Evolutionary conservation across 257 asterid species (phyloP).

Genomic region (Hygrophila difformis): DNA sequence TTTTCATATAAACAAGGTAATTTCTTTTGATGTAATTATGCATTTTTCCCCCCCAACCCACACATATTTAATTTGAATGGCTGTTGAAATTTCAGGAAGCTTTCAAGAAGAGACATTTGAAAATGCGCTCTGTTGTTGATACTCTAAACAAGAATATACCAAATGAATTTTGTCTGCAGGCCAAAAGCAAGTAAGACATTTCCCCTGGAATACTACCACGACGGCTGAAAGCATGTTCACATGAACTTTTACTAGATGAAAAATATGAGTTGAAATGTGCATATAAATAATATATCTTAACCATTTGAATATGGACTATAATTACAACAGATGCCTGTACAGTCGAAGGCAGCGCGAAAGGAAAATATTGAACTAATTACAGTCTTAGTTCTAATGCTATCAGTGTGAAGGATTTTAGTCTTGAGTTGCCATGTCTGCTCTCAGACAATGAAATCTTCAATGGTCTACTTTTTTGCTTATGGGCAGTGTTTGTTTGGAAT

Average conservation of each 20-base stretch:
- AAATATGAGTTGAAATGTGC: slow-evolving; percentile 4
- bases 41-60: too few relatives aligned
- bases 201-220: slow-evolving; percentile 9
- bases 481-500: slow-evolving; percentile 54
- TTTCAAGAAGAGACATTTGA: slow-evolving; percentile 42
- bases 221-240: too few relatives aligned
- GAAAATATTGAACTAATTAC: background rate
- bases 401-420: slow-evolving; percentile 2
- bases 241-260: too few relatives aligned
- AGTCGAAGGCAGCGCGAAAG: too few relatives aligned
- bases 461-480: slow-evolving; percentile 24
- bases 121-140: slow-evolving; percentile 38
- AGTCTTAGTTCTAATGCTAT: slow-evolving; percentile 10
- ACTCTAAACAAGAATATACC: slow-evolving; percentile 49
- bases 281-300: slow-evolving; percentile 1
- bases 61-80: too few relatives aligned
- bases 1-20: slow-evolving; percentile 77
- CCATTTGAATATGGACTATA: slow-evolving; percentile 7
- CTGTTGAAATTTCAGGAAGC: slow-evolving; percentile 49
- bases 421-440: slow-evolving; percentile 1
- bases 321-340: too few relatives aligned
- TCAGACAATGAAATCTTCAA: too few relatives aligned
- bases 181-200: slow-evolving; percentile 51
- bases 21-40: background rate
- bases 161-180: slow-evolving; percentile 48